Evolutionary conservation across 2,329 filamentous ascomycete genomes (phyloP).

Genomic region (Torrubiella hemipterigena): DNA sequence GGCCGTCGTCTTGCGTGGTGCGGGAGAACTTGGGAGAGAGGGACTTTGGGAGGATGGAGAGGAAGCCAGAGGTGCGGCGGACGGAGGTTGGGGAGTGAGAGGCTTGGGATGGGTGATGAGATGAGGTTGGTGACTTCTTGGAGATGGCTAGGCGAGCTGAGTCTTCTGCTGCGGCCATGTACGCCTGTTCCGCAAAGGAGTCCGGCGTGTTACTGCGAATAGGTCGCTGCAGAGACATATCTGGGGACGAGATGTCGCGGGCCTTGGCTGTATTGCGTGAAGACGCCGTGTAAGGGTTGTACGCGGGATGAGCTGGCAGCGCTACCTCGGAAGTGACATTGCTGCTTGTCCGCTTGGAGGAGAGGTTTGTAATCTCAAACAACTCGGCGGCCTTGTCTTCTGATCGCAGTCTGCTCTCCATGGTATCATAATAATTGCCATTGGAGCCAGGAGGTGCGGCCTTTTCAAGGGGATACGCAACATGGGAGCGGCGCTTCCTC

Average conservation of each 20-base stretch:
- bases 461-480: slow-evolving; percentile 11
- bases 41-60: slow-evolving; percentile 26
- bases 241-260: neutral
- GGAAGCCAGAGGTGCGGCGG: slow-evolving; percentile 19
- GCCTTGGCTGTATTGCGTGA: no score
- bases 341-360: neutral
- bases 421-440: slow-evolving; percentile 26
- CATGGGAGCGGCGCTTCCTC: no score
- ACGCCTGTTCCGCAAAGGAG: slow-evolving; percentile 23
- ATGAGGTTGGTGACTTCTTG: slow-evolving; percentile 3
- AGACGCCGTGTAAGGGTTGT: slow-evolving; percentile 5
- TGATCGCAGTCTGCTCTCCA: slow-evolving; percentile 13
- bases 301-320: slow-evolving; percentile 1
- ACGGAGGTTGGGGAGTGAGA: slow-evolving; percentile 5
- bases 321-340: neutral
- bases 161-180: slow-evolving; percentile 20
- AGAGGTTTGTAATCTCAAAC: no score
- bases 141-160: slow-evolving; percentile 6
- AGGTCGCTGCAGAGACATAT: slow-evolving; percentile 4
- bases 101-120: slow-evolving; percentile 13
- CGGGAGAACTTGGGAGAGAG: slow-evolving; percentile 20
- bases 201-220: slow-evolving; percentile 13
- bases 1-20: neutral
- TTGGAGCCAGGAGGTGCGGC: slow-evolving; percentile 16
- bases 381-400: no score